Percentiles rank a stretch among this genome's conserved stretches.
phyloP scores from a whole-genome alignment of 768 basidiomycete species.

The Phlegmacium glaucopus region DNA sequence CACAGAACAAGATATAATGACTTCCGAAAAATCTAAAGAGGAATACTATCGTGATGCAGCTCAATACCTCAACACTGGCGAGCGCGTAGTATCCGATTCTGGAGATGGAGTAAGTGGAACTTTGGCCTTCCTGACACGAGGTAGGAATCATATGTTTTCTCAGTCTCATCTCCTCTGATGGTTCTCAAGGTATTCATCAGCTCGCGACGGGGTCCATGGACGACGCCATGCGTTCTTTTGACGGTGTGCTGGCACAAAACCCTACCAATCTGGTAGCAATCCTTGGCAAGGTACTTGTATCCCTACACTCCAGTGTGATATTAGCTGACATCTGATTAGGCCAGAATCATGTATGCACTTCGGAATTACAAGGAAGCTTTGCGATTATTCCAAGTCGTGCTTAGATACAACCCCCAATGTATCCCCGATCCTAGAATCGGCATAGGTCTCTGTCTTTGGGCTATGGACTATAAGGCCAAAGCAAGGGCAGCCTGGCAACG shows the following conservation, averaged over 20 bases:
- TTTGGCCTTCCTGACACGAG: conserved; percentile 63
- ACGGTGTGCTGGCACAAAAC: conserved; percentile 70
- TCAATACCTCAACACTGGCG: conserved; percentile 59
- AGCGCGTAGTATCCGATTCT: conserved; percentile 52
- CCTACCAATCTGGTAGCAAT: conserved; percentile 88
- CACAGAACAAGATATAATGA: conserved; percentile 64
- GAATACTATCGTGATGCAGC: conserved; percentile 71
- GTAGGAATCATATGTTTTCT: conserved; percentile 28
- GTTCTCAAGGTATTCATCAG: conserved; percentile 67
- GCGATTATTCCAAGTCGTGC: conserved; percentile 80
- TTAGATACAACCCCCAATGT: conserved; percentile 74
- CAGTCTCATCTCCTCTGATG: neutral
- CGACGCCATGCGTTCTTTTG: conserved; percentile 79
- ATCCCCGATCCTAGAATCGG: conserved; percentile 93
- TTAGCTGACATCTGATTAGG: conserved; percentile 41
- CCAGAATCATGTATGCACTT: conserved; percentile 79
- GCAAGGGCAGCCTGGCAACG: conserved; percentile 91
- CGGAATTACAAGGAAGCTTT: conserved; percentile 78
- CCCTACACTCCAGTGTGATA: neutral
- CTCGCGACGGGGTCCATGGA: conserved; percentile 79
- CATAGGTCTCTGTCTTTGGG: conserved; percentile 92
- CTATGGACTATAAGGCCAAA: conserved; percentile 75
- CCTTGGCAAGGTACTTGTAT: conserved; percentile 69
- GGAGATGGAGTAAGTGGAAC: conserved; percentile 56
- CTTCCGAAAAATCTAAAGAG: conserved; percentile 58